These are phyloP conservation scores for Metarhizium guizhouense DNA, from an alignment of 2,329 filamentous ascomycete genomes.

Conservation along the genomic window DNA sequence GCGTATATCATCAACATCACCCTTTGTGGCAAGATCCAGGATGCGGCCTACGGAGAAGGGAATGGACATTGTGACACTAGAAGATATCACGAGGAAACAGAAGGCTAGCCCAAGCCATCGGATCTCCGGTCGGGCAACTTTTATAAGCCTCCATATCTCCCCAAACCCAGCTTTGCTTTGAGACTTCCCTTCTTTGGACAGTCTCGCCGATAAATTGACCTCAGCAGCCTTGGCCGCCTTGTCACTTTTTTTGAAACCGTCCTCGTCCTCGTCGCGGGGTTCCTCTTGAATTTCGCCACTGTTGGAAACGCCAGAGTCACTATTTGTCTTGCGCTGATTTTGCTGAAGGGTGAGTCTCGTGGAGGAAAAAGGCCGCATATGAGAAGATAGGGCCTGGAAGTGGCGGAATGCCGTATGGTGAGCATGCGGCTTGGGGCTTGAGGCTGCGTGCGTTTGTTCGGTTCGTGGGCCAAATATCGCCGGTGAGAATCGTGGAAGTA, in stretches of 20 bases:
- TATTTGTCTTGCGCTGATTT: constrained; percentile 19
- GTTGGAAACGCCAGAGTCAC: constrained; percentile 27
- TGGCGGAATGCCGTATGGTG: background rate
- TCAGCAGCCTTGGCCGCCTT: constrained; percentile 81
- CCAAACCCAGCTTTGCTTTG: constrained; percentile 50
- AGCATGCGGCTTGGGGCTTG: background rate
- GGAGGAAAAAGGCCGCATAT: constrained; percentile 22
- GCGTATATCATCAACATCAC: constrained; percentile 52
- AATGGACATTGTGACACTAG: constrained; percentile 88
- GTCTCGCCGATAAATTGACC: constrained; percentile 77
- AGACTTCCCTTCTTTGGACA: constrained; percentile 71
- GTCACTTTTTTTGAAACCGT: constrained; percentile 60
- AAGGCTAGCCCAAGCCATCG: constrained; percentile 73
- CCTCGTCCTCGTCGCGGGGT: constrained; percentile 19
- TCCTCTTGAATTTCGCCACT: constrained; percentile 19
- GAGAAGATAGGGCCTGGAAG: background rate
- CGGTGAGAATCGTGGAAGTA: background rate
- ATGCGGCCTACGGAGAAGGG: constrained; percentile 96
- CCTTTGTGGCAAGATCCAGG: constrained; percentile 79
- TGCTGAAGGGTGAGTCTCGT: constrained; percentile 12
- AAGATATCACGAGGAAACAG: constrained; percentile 78
- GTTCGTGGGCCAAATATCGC: background rate
- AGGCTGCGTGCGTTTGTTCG: background rate
- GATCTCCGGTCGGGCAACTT: constrained; percentile 79
- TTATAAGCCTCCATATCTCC: constrained; percentile 81